Percentiles rank a stretch among this genome's conserved stretches.
Conservation (phyloP, 2,329 filamentous ascomycete genomes). For the Aspergillus sp. region DNA sequence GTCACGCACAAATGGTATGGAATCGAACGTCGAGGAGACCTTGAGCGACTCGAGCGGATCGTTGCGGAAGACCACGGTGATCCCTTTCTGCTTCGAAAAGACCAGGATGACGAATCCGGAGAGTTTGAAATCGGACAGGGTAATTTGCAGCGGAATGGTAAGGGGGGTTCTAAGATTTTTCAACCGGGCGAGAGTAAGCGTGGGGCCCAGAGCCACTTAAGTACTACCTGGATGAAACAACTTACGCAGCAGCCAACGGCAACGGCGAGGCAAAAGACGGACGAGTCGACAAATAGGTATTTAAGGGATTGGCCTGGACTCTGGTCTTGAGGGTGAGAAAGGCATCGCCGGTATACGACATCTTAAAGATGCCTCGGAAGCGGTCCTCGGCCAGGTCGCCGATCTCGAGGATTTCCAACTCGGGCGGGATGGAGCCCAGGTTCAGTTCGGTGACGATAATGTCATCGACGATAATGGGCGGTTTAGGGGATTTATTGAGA, state of each 20-base stretch:
- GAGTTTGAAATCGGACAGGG: slow-evolving; percentile 86
- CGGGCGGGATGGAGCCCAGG: slow-evolving; percentile 84
- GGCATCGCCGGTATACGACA: slow-evolving; percentile 94
- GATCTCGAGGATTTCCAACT: slow-evolving; percentile 95
- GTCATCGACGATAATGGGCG: slow-evolving; percentile 98
- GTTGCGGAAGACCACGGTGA: slow-evolving; percentile 95
- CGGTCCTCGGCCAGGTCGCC: slow-evolving; percentile 94
- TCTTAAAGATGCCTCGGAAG: slow-evolving; percentile 97
- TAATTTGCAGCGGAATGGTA: slow-evolving; percentile 96
- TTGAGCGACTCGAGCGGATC: slow-evolving; percentile 96
- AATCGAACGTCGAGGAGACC: slow-evolving; percentile 97
- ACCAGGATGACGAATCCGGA: slow-evolving; percentile 97
- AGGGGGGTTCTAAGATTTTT: slow-evolving; percentile 55
- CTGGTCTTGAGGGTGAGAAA: slow-evolving; percentile 91
- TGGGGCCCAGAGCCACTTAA: background rate
- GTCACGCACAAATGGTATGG: slow-evolving; percentile 94
- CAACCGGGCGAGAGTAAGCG: slow-evolving; percentile 4
- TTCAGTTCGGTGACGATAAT: slow-evolving; percentile 98
- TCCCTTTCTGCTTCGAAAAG: slow-evolving; percentile 93
- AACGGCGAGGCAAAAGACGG: slow-evolving; percentile 87
- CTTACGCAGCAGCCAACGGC: slow-evolving; percentile 71
- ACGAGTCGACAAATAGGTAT: slow-evolving; percentile 88
- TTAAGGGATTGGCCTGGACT: slow-evolving; percentile 95
- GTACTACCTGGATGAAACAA: slow-evolving; percentile 6
- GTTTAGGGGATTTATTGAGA: slow-evolving; percentile 95